Evolutionary conservation across 2,329 filamentous ascomycete species (phyloP).

Genomic region (Ilyonectria mors-panacis): DNA sequence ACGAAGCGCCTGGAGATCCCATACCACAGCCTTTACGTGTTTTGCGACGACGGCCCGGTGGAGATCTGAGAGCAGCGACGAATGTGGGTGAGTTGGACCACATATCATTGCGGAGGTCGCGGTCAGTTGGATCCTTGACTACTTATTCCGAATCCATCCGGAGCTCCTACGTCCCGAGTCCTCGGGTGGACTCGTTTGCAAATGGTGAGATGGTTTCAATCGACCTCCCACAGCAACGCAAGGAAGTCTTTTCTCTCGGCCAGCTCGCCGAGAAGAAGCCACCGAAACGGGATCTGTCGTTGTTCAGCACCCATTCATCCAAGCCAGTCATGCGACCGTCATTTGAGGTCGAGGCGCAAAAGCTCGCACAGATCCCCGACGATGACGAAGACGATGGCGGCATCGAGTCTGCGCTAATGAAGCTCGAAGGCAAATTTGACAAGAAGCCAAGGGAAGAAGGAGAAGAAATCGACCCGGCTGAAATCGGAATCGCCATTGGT

Average conservation of each 20-base stretch:
- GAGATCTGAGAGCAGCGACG: constrained; percentile 78
- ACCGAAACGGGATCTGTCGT: constrained; percentile 63
- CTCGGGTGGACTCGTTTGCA: constrained; percentile 49
- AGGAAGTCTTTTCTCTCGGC: constrained; percentile 70
- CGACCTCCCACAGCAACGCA: constrained; percentile 49
- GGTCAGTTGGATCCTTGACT: constrained; percentile 72
- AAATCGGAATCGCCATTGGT: constrained; percentile 42
- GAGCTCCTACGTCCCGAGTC: constrained; percentile 69
- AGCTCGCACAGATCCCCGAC: constrained; percentile 89
- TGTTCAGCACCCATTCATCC: constrained; percentile 74
- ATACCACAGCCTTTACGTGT: constrained; percentile 71
- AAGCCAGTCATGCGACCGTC: constrained; percentile 78
- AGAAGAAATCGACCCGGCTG: constrained; percentile 34
- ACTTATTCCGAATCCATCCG: constrained; percentile 73
- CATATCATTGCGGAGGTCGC: constrained; percentile 65
- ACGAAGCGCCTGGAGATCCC: constrained; percentile 56
- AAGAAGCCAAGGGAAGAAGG: constrained; percentile 57
- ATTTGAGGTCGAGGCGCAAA: constrained; percentile 90
- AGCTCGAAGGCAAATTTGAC: constrained; percentile 89
- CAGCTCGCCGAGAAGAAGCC: constrained; percentile 68
- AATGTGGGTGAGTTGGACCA: constrained; percentile 75
- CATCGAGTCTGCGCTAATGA: constrained; percentile 91
- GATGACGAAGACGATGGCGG: constrained; percentile 82
- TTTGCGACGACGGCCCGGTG: constrained; percentile 80
- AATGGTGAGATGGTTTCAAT: constrained; percentile 40